Evolutionary conservation across 2,329 filamentous ascomycete species (phyloP).

Genomic region (Talaromyces funiculosus): DNA sequence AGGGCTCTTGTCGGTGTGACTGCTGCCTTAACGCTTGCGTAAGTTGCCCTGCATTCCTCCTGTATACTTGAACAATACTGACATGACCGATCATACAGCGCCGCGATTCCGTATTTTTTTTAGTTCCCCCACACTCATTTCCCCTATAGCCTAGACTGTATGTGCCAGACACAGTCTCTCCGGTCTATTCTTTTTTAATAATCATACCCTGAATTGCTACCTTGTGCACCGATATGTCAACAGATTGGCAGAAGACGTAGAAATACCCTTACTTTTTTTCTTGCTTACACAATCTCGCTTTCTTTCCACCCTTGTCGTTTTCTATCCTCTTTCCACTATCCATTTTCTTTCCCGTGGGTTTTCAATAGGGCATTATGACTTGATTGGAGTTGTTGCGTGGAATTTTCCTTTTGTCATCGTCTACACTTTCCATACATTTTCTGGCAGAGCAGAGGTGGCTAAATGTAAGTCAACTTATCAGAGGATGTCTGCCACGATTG

Average conservation of each 20-base stretch:
- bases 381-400: constrained; percentile 9
- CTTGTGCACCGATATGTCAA: constrained; percentile 1
- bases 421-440: constrained; percentile 4
- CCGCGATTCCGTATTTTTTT: constrained; percentile 46
- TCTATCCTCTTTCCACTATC: neutral
- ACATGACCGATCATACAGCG: constrained; percentile 23
- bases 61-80: neutral
- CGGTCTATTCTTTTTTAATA: constrained; percentile 10
- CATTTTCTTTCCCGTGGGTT: neutral
- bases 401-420: neutral
- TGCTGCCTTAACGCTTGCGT: constrained; percentile 86
- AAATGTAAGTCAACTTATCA: neutral
- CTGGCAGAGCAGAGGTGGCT: neutral
- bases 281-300: neutral
- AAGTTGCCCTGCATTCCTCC: constrained; percentile 42
- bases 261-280: constrained; percentile 13
- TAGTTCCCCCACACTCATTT: constrained; percentile 18
- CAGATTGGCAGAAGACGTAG: constrained; percentile 13
- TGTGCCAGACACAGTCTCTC: neutral
- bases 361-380: constrained; percentile 4
- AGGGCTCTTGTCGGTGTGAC: constrained; percentile 80
- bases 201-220: neutral
- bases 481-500: neutral
- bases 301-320: constrained; percentile 2
- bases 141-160: constrained; percentile 1